Conservation (phyloP, 2,329 filamentous ascomycete genomes). For the Stemphylium lycopersici region DNA sequence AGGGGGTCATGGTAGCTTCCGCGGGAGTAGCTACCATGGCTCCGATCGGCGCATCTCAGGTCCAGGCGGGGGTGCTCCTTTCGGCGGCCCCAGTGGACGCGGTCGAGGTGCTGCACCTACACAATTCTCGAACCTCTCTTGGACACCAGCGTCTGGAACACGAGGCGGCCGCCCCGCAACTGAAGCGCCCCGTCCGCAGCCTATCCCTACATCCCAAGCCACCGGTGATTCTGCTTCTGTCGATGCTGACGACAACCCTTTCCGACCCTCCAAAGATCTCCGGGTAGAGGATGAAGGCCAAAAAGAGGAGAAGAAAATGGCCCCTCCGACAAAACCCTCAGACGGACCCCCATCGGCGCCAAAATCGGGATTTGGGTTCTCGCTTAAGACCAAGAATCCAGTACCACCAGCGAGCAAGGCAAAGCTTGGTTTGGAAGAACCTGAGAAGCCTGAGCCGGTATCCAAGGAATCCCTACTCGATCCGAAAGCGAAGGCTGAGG, state of each 20-base stretch:
- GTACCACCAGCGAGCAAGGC: slow-evolving; percentile 60
- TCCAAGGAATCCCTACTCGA: slow-evolving; percentile 50
- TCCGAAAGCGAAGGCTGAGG: slow-evolving; percentile 47
- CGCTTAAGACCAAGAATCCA: slow-evolving; percentile 76
- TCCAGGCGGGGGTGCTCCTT: slow-evolving; percentile 51
- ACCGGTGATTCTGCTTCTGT: slow-evolving; percentile 41
- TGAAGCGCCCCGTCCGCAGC: slow-evolving; percentile 43
- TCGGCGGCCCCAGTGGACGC: slow-evolving; percentile 54
- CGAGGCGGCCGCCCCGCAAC: slow-evolving; percentile 57
- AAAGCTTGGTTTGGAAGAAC: slow-evolving; percentile 55
- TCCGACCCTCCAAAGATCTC: slow-evolving; percentile 68
- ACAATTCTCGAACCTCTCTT: slow-evolving; percentile 72
- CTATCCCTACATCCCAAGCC: slow-evolving; percentile 19
- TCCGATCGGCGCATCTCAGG: slow-evolving; percentile 53
- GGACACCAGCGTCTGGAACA: slow-evolving; percentile 66
- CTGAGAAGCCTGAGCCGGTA: slow-evolving; percentile 41
- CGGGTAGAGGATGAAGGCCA: slow-evolving; percentile 67
- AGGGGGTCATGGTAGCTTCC: slow-evolving; percentile 61
- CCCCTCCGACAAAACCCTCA: slow-evolving; percentile 58
- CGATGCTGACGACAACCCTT: slow-evolving; percentile 65
- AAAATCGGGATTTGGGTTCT: slow-evolving; percentile 77
- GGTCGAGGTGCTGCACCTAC: slow-evolving; percentile 57
- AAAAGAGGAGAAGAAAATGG: slow-evolving; percentile 59
- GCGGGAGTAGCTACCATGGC: slow-evolving; percentile 59
- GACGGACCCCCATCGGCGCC: slow-evolving; percentile 60